Evolutionary conservation across 371 early-diverging fungal genomes (phyloP), one percentile per base, ranked within the genome.

Genomic region (Gilbertella persicaria): DNA sequence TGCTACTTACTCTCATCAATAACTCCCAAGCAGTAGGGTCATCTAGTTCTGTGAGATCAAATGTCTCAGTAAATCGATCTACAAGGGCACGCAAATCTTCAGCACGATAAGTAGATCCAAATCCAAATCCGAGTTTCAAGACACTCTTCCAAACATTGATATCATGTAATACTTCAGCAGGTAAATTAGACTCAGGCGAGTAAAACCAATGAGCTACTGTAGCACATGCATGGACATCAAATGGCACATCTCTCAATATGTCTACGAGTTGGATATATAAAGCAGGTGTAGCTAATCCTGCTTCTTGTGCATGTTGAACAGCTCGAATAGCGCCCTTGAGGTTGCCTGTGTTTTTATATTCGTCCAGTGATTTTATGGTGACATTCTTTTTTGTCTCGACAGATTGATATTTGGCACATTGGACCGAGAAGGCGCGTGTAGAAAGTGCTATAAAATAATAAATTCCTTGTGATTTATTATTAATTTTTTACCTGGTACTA

Each of bases 161-260:
- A 38, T 71, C 35, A n/a, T 67, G 44, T 5, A 58, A 17, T 1
- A 64, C 51, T 2, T 48, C 50, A 0, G 36, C n/a, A 23, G 63
- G 39, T 4, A 69, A 13, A 0, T 42, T 47, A 2, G 50, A 30
- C 0, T 54, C 14, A 1, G 60, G 30, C 6, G 51, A 43, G 43
- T 66, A 64, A 42, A 73, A 73, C 73, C 70, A 73, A 30, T 54
- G 20, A 19, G 59, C 64, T 10, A 54, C 63, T 33, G 49, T 43
- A 4, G 59, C 50, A 42, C 50, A 53, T 30, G 41, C 41, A 14
- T 64, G 20, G 4, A 50, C 21, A n/a, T 58, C 55, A 54, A 64
- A 64, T 13, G 64, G 64, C 26, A 36, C 35, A 2, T 53, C 43
- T 45, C 30, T 20, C 7, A 64, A 25, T 9, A 58, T 50, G 17